Evolutionary conservation across 108 stramenopile genomes (phyloP).

Genomic region (Skeletonema costatum): DNA sequence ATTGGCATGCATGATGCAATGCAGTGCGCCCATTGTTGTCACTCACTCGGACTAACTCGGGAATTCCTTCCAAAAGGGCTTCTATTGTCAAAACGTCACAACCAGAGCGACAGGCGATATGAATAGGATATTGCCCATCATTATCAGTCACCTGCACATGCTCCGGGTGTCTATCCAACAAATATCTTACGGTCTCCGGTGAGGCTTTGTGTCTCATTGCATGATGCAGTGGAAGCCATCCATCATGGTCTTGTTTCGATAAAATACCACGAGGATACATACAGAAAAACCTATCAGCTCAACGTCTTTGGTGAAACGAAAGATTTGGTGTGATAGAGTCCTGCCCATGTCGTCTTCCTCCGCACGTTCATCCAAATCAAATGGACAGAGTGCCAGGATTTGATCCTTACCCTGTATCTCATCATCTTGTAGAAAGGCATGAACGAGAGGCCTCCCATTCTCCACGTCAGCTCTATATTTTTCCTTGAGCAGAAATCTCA

Average conservation of each 20-base stretch:
- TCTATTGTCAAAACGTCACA: no score
- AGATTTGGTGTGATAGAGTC: background rate
- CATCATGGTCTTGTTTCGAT: background rate
- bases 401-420: background rate
- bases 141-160: constrained; percentile 3
- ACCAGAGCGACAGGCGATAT: no score
- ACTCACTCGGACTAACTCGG: background rate
- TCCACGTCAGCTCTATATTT: background rate
- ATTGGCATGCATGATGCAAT: background rate
- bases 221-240: constrained; percentile 16
- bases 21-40: background rate
- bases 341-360: background rate
- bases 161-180: background rate
- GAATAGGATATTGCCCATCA: background rate
- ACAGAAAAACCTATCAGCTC: no score
- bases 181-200: background rate
- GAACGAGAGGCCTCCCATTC: background rate
- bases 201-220: background rate
- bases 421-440: background rate
- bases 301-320: background rate
- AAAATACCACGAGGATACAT: no score
- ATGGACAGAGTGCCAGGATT: background rate
- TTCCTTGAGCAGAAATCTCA: background rate
- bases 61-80: background rate
- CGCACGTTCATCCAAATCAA: background rate